phyloP scores from a whole-genome alignment of 805 yeast species.

The Starmera pachycereana region DNA sequence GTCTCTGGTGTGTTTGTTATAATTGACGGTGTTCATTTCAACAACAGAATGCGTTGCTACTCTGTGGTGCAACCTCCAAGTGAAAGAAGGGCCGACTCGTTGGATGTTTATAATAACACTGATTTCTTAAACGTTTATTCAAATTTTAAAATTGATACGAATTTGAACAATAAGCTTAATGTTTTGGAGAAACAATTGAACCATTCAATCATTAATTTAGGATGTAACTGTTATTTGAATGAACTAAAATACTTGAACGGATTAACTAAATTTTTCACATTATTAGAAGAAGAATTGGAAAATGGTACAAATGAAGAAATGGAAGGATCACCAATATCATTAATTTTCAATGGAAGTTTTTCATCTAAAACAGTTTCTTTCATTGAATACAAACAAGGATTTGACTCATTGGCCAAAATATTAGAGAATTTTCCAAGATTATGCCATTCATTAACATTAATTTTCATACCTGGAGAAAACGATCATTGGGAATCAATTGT shows the following conservation, averaged over 20 bases:
- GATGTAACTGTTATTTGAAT: constrained; percentile 65
- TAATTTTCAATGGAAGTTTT: constrained; percentile 82
- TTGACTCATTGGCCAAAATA: constrained; percentile 64
- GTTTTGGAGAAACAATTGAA: constrained; percentile 47
- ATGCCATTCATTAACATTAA: constrained; percentile 41
- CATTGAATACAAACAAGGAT: constrained; percentile 49
- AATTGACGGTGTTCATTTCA: constrained; percentile 77
- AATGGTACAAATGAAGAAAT: background rate
- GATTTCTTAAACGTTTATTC: constrained; percentile 54
- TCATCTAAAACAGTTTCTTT: constrained; percentile 52
- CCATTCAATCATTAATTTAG: constrained; percentile 60
- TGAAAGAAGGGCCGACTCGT: constrained; percentile 56
- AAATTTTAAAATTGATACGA: constrained; percentile 48
- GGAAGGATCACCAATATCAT: constrained; percentile 40
- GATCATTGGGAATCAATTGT: constrained; percentile 87
- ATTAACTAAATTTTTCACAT: constrained; percentile 48
- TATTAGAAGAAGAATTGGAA: constrained; percentile 41
- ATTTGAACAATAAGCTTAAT: constrained; percentile 43
- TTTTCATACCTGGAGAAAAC: constrained; percentile 80
- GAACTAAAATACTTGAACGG: constrained; percentile 49
- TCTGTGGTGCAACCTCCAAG: constrained; percentile 82
- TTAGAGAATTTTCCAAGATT: constrained; percentile 50
- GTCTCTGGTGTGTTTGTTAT: constrained; percentile 69
- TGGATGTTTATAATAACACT: constrained; percentile 66
- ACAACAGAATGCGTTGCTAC: constrained; percentile 60